Conservation (phyloP, 228 moss, liverwort and hornwort genomes). For the Sphagnum magellanicum region DNA sequence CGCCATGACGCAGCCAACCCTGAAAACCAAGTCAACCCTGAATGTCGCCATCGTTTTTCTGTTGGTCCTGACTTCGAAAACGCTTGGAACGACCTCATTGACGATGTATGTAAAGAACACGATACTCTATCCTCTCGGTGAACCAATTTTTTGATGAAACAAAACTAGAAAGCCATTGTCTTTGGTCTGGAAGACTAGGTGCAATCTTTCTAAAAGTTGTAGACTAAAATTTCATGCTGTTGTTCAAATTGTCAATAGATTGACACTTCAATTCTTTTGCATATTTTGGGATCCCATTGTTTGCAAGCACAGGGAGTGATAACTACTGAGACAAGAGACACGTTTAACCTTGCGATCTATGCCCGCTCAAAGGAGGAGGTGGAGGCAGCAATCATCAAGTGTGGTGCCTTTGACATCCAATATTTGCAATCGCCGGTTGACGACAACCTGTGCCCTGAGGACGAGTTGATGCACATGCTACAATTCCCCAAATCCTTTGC, state of each 20-base stretch:
- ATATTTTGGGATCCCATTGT: no score
- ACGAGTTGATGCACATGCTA: conserved; percentile 17
- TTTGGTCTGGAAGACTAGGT: no score
- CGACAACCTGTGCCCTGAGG: conserved; percentile 18
- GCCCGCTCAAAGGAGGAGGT: conserved; percentile 22
- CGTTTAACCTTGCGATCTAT: conserved; percentile 26
- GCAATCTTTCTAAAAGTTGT: no score
- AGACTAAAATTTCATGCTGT: no score
- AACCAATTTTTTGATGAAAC: no score
- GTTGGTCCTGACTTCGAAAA: conserved; percentile 28
- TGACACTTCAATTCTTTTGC: no score
- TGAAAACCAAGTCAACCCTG: conserved; percentile 33
- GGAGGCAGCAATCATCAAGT: conserved; percentile 1
- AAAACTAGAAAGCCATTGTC: no score
- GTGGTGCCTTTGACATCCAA: conserved; percentile 14
- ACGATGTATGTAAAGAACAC: conserved; percentile 12
- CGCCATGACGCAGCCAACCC: conserved; percentile 21
- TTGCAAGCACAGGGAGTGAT: conserved; percentile 15
- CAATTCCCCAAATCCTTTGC: conserved; percentile 22
- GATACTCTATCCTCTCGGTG: no score
- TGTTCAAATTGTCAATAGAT: no score
- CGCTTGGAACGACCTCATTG: conserved; percentile 34
- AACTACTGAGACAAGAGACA: conserved; percentile 19
- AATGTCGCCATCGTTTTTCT: conserved; percentile 24
- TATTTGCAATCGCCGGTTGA: conserved; percentile 24